phyloP scores from a whole-genome alignment of 768 basidiomycete species.

The Roridomyces roridus region DNA sequence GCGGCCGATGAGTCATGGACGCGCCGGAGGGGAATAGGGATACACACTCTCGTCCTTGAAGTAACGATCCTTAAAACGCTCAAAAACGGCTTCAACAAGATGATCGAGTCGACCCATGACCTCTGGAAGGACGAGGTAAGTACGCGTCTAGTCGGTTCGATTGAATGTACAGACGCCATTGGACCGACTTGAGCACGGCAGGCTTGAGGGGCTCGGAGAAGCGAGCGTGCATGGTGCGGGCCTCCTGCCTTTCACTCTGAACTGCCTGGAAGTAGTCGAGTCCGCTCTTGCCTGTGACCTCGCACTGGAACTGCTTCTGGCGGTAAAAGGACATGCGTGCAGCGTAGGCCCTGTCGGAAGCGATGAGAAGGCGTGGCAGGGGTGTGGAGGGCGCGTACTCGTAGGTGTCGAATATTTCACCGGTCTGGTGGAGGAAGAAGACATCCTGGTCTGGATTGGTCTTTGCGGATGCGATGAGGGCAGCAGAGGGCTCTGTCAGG shows the following conservation, averaged over 20 bases:
- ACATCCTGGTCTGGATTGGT: slow-evolving; percentile 76
- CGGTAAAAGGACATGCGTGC: slow-evolving; percentile 95
- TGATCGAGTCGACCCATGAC: slow-evolving; percentile 96
- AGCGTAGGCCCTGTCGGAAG: slow-evolving; percentile 68
- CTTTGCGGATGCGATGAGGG: slow-evolving; percentile 69
- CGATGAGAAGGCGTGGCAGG: slow-evolving; percentile 31
- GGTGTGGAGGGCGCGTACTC: slow-evolving; percentile 64
- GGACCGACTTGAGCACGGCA: slow-evolving; percentile 88
- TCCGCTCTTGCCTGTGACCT: slow-evolving; percentile 93
- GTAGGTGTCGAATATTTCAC: slow-evolving; percentile 96
- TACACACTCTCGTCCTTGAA: slow-evolving; percentile 88
- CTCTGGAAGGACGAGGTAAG: slow-evolving; percentile 58
- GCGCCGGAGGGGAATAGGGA: slow-evolving; percentile 3
- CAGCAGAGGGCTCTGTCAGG: slow-evolving; percentile 80
- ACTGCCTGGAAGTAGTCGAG: slow-evolving; percentile 95
- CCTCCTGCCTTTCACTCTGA: slow-evolving; percentile 90
- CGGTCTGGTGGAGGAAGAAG: slow-evolving; percentile 92
- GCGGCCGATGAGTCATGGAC: slow-evolving; percentile 1
- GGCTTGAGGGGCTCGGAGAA: slow-evolving; percentile 95
- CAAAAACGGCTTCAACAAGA: slow-evolving; percentile 92
- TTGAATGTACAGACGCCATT: slow-evolving; percentile 77
- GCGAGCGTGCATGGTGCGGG: slow-evolving; percentile 84
- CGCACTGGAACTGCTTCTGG: slow-evolving; percentile 94
- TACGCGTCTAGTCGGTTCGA: slow-evolving; percentile 20
- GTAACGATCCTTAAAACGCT: slow-evolving; percentile 96